These are phyloP conservation scores for Pseudocercospora crystallina DNA, from an alignment of 2,329 filamentous ascomycete species.

Conservation along the genomic window DNA sequence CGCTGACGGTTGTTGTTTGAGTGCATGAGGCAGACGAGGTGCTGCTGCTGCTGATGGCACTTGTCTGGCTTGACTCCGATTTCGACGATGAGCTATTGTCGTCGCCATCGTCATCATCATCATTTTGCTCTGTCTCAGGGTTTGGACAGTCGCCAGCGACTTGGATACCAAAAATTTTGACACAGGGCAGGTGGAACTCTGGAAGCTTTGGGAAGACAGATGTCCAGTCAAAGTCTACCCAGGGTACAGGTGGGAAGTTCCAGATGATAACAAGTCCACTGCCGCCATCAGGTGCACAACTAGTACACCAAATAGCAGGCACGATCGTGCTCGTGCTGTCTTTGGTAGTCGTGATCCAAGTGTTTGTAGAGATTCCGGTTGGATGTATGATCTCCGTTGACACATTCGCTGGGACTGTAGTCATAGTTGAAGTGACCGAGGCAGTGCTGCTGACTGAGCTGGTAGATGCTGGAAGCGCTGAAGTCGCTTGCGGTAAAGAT, in stretches of 20 bases:
- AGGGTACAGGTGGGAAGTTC: conserved; percentile 11
- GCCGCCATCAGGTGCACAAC: conserved; percentile 2
- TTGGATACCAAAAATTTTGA: conserved; percentile 13
- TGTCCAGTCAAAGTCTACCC: conserved; percentile 6
- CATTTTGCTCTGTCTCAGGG: conserved; percentile 5
- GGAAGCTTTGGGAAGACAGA: conserved; percentile 13
- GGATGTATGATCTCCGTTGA: conserved; percentile 11
- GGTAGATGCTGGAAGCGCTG: background rate
- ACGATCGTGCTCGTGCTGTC: conserved; percentile 11
- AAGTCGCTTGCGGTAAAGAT: background rate
- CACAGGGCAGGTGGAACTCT: conserved; percentile 12
- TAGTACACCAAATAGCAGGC: conserved; percentile 9
- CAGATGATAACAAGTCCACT: conserved; percentile 9
- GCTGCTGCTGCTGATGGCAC: background rate
- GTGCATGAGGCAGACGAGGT: conserved; percentile 6
- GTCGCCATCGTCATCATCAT: conserved; percentile 3
- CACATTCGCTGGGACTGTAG: conserved; percentile 11
- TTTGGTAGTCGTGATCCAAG: conserved; percentile 14
- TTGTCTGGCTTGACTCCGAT: too few species aligned
- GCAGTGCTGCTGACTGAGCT: background rate
- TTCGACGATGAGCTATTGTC: background rate
- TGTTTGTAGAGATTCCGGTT: conserved; percentile 7
- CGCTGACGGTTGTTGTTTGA: conserved; percentile 11
- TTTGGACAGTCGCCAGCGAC: conserved; percentile 13
- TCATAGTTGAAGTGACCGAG: conserved; percentile 12